Conservation (phyloP, 257 asterid species). For the Salvia hispanica region DNA sequence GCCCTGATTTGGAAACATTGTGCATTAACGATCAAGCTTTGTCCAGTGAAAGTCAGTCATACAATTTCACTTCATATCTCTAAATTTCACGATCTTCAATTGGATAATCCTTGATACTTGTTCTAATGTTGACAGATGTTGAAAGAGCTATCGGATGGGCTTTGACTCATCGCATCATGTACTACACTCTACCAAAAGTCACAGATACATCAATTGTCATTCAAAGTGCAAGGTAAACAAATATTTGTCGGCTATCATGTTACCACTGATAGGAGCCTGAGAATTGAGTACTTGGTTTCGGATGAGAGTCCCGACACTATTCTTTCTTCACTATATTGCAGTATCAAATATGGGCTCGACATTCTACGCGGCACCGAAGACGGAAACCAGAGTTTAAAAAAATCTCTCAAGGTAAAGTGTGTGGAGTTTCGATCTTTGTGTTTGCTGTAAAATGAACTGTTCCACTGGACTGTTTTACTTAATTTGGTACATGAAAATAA, state of each 20-base stretch:
- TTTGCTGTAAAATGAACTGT: conserved; percentile 1
- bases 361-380: conserved; percentile 57
- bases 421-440: conserved; percentile 21
- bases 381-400: conserved; percentile 60
- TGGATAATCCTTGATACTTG: conserved; percentile 20
- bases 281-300: neutral
- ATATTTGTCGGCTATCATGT: neutral
- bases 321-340: conserved; percentile 40
- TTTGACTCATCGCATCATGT: conserved; percentile 75
- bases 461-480: neutral
- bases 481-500: conserved; percentile 13
- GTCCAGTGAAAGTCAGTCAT: conserved; percentile 67
- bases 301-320: conserved; percentile 8
- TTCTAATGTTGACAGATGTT: conserved; percentile 48
- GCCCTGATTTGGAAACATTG: conserved; percentile 65
- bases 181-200: conserved; percentile 37
- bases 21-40: conserved; percentile 70
- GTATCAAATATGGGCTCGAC: conserved; percentile 65
- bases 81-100: conserved; percentile 15
- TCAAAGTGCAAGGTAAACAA: conserved; percentile 54
- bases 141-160: conserved; percentile 82
- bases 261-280: neutral
- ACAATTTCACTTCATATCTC: conserved; percentile 19
- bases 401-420: conserved; percentile 64
- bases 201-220: conserved; percentile 46